Conservation (phyloP, 2,329 filamentous ascomycete species). For the Alternaria rosae region DNA sequence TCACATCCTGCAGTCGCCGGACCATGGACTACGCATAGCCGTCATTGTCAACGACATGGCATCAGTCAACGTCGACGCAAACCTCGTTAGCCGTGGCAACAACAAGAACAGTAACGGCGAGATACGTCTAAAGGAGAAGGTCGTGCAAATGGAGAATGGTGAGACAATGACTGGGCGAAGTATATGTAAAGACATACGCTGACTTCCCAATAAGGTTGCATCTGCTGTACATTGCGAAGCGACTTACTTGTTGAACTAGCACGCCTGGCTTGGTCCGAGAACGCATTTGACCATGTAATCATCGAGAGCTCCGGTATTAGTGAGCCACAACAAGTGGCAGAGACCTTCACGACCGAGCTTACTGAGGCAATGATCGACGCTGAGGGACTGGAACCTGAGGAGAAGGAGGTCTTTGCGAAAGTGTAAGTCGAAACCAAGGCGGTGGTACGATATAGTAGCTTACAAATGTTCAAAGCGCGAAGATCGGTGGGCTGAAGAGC, state of each 20-base stretch:
- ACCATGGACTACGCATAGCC: slow-evolving; percentile 73
- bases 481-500: slow-evolving; percentile 67
- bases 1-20: slow-evolving; percentile 68
- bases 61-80: slow-evolving; percentile 68
- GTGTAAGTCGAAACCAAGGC: slow-evolving; percentile 56
- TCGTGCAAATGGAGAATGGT: slow-evolving; percentile 68
- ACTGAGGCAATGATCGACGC: slow-evolving; percentile 57
- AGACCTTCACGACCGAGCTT: slow-evolving; percentile 69
- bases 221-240: slow-evolving; percentile 77
- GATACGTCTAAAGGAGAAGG: slow-evolving; percentile 67
- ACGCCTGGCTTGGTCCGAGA: slow-evolving; percentile 64
- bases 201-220: slow-evolving; percentile 62
- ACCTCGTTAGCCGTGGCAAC: slow-evolving; percentile 60
- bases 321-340: slow-evolving; percentile 76
- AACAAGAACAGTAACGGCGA: slow-evolving; percentile 35
- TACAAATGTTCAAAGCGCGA: slow-evolving; percentile 27
- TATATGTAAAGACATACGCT: neutral
- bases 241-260: slow-evolving; percentile 75
- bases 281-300: slow-evolving; percentile 73
- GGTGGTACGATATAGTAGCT: neutral
- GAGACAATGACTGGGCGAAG: neutral
- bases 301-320: slow-evolving; percentile 77
- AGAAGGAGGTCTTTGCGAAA: slow-evolving; percentile 55
- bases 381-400: slow-evolving; percentile 52
- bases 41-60: slow-evolving; percentile 77